phyloP scores from a whole-genome alignment of 305 asterid genomes.

The Fraxinus ornus region DNA sequence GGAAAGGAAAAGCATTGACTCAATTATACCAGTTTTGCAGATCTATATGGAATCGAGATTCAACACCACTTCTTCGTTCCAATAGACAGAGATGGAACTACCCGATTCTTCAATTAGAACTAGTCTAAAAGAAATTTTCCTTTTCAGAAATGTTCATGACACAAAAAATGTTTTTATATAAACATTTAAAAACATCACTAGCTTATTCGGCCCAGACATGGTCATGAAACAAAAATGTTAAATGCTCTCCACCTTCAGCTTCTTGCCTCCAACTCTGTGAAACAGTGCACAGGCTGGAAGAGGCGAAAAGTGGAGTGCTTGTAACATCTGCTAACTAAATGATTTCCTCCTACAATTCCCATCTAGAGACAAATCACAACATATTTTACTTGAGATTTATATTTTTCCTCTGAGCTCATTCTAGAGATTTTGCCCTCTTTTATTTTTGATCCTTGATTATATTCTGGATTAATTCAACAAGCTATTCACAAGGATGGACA shows the following conservation, averaged over 20 bases:
- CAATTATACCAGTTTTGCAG: background rate
- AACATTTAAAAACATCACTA: constrained; percentile 2
- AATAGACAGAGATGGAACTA: background rate
- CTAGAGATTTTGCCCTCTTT: background rate
- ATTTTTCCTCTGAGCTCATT: background rate
- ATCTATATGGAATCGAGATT: constrained; percentile 1
- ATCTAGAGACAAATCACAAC: background rate
- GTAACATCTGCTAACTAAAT: constrained; percentile 9
- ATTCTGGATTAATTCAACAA: background rate
- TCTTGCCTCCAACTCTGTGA: constrained; percentile 2
- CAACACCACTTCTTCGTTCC: background rate
- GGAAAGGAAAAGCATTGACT: background rate
- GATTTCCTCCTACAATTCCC: constrained; percentile 2
- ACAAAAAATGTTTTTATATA: too few relatives aligned
- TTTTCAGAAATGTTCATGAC: background rate
- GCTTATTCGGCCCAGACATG: background rate
- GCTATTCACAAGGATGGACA: background rate
- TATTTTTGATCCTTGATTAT: background rate
- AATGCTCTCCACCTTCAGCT: background rate
- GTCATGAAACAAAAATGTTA: constrained; percentile 1
- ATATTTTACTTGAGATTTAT: background rate
- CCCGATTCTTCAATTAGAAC: background rate
- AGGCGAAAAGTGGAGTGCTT: background rate
- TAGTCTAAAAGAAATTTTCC: background rate
- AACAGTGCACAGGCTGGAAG: background rate